phyloP scores from a whole-genome alignment of 73 alveolate genomes.

The Paramecium pentaurelia region DNA sequence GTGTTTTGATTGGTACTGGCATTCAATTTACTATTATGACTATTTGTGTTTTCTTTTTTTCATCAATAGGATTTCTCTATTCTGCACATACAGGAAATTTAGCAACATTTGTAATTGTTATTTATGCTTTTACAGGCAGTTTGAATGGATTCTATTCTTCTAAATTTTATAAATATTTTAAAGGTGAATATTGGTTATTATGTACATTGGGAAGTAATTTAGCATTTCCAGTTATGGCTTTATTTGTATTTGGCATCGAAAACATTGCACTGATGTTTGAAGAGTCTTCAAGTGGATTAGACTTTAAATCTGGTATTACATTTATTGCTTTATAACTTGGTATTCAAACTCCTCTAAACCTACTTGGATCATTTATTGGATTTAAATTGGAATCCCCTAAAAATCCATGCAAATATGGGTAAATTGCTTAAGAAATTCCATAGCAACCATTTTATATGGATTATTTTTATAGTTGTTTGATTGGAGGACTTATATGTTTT shows the following conservation, averaged over 20 bases:
- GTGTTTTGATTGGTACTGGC: constrained; percentile 64
- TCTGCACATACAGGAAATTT: constrained; percentile 62
- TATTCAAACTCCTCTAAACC: constrained; percentile 45
- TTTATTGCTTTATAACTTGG: constrained; percentile 57
- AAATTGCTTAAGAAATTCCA: constrained; percentile 48
- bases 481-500: constrained; percentile 60
- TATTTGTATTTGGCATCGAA: constrained; percentile 19
- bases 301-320: constrained; percentile 31
- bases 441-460: background rate
- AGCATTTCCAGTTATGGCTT: constrained; percentile 56
- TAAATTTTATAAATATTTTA: constrained; percentile 56
- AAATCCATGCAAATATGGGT: constrained; percentile 49
- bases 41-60: background rate
- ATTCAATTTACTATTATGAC: constrained; percentile 46
- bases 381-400: background rate
- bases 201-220: constrained; percentile 43
- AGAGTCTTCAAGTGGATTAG: constrained; percentile 57
- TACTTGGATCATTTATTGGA: constrained; percentile 57
- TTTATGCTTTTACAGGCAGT: constrained; percentile 55
- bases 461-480: constrained; percentile 13
- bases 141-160: constrained; percentile 55
- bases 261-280: constrained; percentile 29
- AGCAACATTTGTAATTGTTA: constrained; percentile 30
- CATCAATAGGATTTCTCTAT: constrained; percentile 59
- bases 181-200: constrained; percentile 59